These are phyloP conservation scores for Cavenderia fasciculata DNA, from an alignment of 78 protist species.

Conservation along the genomic window DNA sequence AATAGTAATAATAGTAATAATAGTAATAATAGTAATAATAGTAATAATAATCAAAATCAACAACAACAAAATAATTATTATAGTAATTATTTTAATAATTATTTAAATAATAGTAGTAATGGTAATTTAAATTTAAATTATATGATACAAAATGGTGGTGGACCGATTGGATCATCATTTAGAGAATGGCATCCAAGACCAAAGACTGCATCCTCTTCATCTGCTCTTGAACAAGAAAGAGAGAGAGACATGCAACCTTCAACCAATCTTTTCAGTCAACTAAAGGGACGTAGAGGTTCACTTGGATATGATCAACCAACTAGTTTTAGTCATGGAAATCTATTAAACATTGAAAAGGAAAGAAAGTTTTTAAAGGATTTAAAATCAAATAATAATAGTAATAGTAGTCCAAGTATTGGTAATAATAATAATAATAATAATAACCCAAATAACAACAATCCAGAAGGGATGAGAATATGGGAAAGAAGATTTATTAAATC, in stretches of 20 bases:
- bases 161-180: not conserved
- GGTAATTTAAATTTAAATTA: not conserved
- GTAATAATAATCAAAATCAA: not conserved
- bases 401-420: not conserved
- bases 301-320: not conserved
- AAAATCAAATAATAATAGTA: constrained; percentile 16
- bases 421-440: not conserved
- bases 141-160: not conserved
- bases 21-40: not conserved
- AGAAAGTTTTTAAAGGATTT: not conserved
- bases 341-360: too few relatives aligned
- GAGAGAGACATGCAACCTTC: too few relatives aligned
- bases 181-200: not conserved
- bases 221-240: not conserved
- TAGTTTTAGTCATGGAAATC: too few relatives aligned
- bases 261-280: too few relatives aligned
- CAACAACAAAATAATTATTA: not conserved
- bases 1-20: not conserved
- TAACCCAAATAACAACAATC: not conserved
- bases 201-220: not conserved
- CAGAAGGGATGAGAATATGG: not conserved
- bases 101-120: not conserved
- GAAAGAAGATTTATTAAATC: constrained; percentile 36
- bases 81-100: not conserved
- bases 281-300: constrained; percentile 4